Conservation (phyloP, 1,139 yeast species). For the Zygoascus meyerae region DNA sequence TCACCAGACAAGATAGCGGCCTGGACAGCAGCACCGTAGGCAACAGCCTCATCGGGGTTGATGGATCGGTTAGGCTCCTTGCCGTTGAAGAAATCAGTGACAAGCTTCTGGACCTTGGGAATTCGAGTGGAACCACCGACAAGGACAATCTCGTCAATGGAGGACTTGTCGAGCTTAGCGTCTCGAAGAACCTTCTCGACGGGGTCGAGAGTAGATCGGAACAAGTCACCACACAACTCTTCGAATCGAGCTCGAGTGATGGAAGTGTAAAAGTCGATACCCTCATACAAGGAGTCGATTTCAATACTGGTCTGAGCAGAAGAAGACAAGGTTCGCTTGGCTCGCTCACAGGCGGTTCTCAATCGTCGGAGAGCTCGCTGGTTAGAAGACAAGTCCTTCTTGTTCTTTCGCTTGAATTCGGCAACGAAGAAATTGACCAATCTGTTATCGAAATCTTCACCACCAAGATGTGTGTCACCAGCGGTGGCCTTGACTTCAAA, state of each 20-base stretch:
- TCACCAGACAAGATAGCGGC: conserved; percentile 92
- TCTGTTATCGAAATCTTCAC: conserved; percentile 98
- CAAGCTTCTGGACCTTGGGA: conserved; percentile 97
- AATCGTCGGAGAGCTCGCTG: conserved; percentile 97
- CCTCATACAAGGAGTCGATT: conserved; percentile 94
- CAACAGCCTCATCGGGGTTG: conserved; percentile 99
- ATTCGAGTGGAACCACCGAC: conserved; percentile 99
- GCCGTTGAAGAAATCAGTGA: conserved; percentile 97
- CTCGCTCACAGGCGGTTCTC: conserved; percentile 99
- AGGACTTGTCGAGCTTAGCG: conserved; percentile 83
- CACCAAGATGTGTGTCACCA: conserved; percentile 99
- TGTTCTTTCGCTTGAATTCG: conserved; percentile 96
- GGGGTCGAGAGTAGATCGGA: conserved; percentile 95
- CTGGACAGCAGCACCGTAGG: conserved; percentile 94
- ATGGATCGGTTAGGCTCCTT: conserved; percentile 93
- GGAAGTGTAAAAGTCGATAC: conserved; percentile 94
- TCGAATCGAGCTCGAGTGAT: conserved; percentile 99
- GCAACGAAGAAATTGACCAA: conserved; percentile 88
- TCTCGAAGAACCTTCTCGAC: conserved; percentile 98
- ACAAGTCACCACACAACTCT: conserved; percentile 91
- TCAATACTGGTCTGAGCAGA: conserved; percentile 95
- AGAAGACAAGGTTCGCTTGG: conserved; percentile 97
- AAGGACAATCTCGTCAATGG: conserved; percentile 91
- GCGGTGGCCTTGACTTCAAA: conserved; percentile 99
- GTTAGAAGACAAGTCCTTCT: conserved; percentile 83